Conservation (phyloP, 2,329 filamentous ascomycete genomes). For the Xylariaceae sp. region DNA sequence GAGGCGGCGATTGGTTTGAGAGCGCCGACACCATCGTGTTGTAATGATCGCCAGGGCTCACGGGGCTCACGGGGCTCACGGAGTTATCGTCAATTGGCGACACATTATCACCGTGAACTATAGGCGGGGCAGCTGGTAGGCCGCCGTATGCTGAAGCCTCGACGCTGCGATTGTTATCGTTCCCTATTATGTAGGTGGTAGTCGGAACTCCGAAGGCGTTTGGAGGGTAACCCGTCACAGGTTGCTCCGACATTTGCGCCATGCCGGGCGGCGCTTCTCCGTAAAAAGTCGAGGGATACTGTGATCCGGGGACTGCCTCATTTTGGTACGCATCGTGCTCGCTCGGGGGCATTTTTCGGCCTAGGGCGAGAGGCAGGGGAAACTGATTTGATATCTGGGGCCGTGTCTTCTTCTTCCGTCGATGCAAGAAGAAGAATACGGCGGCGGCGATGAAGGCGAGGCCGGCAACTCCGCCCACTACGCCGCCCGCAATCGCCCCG, state of each 20-base stretch:
- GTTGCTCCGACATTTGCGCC: conserved; percentile 21
- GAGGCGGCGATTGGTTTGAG: conserved; percentile 19
- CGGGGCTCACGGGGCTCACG: conserved; percentile 16
- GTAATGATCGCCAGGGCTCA: conserved; percentile 20
- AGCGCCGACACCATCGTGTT: conserved; percentile 24
- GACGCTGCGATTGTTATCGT: conserved; percentile 7
- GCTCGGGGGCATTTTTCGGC: conserved; percentile 18
- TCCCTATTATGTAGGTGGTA: conserved; percentile 5
- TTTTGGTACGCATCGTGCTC: conserved; percentile 22
- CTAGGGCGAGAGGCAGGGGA: conserved; percentile 12
- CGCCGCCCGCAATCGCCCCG: conserved; percentile 29
- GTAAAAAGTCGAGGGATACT: conserved; percentile 28
- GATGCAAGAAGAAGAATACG: conserved; percentile 24
- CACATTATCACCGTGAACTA: conserved; percentile 13
- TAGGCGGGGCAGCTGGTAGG: conserved; percentile 7
- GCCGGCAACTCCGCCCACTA: conserved; percentile 26
- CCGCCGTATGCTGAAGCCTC: conserved; percentile 15
- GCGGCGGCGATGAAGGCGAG: conserved; percentile 24
- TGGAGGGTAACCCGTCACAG: conserved; percentile 12
- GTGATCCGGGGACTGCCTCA: conserved; percentile 25
- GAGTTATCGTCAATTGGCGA: conserved; percentile 21
- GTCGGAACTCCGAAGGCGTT: conserved; percentile 15
- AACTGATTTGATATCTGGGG: conserved; percentile 10
- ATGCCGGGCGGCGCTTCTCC: conserved; percentile 28
- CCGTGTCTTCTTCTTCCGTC: conserved; percentile 19